Conservation (phyloP, 495 filamentous ascomycete genomes). For the Lophiotrema nucula region DNA sequence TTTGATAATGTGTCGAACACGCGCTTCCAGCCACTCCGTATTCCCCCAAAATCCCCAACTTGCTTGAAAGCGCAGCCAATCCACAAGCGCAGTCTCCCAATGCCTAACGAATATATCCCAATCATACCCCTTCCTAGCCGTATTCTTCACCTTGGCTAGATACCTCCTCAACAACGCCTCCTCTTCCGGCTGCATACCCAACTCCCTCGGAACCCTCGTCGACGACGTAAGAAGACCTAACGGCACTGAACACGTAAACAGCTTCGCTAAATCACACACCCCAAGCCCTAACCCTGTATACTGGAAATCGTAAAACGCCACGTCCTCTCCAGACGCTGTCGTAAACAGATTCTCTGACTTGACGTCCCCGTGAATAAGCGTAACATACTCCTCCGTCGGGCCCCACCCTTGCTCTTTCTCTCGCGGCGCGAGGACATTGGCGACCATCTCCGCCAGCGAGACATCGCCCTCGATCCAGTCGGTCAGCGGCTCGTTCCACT, state of each 20-base stretch:
- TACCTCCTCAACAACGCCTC: slow-evolving; percentile 42
- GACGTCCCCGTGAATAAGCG: slow-evolving; percentile 50
- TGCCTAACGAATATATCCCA: slow-evolving; percentile 45
- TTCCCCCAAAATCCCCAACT: slow-evolving; percentile 54
- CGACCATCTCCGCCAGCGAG: slow-evolving; percentile 35
- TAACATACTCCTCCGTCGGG: slow-evolving; percentile 38
- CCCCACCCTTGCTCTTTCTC: neutral
- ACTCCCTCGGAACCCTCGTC: slow-evolving; percentile 23
- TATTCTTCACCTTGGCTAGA: slow-evolving; percentile 28
- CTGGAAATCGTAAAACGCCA: slow-evolving; percentile 52
- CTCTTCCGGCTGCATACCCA: slow-evolving; percentile 39
- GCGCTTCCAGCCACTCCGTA: slow-evolving; percentile 44
- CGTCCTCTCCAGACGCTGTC: slow-evolving; percentile 33
- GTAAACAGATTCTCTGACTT: slow-evolving; percentile 48
- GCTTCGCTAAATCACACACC: slow-evolving; percentile 49
- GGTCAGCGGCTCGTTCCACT: slow-evolving; percentile 41
- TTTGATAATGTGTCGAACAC: slow-evolving; percentile 18
- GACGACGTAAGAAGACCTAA: slow-evolving; percentile 6
- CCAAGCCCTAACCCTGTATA: slow-evolving; percentile 48
- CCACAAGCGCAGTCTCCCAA: slow-evolving; percentile 50
- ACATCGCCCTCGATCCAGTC: slow-evolving; percentile 5
- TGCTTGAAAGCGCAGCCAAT: slow-evolving; percentile 51
- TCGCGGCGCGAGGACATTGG: slow-evolving; percentile 34
- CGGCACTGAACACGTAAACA: slow-evolving; percentile 36
- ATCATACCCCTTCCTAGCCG: slow-evolving; percentile 34